Conservation (phyloP, 1,139 yeast genomes). For the Hemisphaericaspora lyxosophila region DNA sequence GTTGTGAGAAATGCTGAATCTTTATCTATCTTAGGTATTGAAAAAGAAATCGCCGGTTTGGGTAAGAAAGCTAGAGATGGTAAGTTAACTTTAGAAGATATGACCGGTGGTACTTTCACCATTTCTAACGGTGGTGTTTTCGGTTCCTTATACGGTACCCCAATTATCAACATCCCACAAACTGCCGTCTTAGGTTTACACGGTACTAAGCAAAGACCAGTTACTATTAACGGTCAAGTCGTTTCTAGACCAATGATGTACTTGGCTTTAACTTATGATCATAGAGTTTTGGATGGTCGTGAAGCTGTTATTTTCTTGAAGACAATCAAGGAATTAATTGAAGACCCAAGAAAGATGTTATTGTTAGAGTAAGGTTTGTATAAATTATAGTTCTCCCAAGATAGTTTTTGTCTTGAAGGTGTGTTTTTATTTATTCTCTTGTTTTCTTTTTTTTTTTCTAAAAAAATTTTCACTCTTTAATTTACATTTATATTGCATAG, state of each 20-base stretch:
- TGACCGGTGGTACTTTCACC: slow-evolving; percentile 99
- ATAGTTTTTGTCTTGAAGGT: neutral
- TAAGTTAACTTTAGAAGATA: slow-evolving; percentile 93
- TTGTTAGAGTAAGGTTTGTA: slow-evolving; percentile 45
- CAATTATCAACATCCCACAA: slow-evolving; percentile 97
- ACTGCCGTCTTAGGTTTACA: slow-evolving; percentile 97
- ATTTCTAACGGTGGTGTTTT: slow-evolving; percentile 99
- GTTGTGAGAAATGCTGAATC: slow-evolving; percentile 97
- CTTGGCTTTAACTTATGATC: slow-evolving; percentile 97
- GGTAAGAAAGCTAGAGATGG: slow-evolving; percentile 97
- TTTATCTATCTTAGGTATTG: slow-evolving; percentile 83
- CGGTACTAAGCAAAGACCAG: slow-evolving; percentile 97
- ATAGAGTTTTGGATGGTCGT: slow-evolving; percentile 97
- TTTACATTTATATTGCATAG: neutral
- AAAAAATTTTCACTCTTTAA: no score
- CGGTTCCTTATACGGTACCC: slow-evolving; percentile 97
- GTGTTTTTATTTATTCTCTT: neutral
- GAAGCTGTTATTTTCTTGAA: slow-evolving; percentile 97
- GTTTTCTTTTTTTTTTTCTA: no score
- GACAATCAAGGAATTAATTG: slow-evolving; percentile 93
- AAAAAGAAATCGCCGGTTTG: slow-evolving; percentile 75
- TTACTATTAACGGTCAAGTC: slow-evolving; percentile 91
- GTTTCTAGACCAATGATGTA: slow-evolving; percentile 99
- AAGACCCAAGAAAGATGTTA: slow-evolving; percentile 99
- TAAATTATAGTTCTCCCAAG: neutral